Evolutionary conservation across 345 rosid genomes (phyloP), one percentile per base, ranked within the genome.

Genomic region (Rubroshorea leprosula): DNA sequence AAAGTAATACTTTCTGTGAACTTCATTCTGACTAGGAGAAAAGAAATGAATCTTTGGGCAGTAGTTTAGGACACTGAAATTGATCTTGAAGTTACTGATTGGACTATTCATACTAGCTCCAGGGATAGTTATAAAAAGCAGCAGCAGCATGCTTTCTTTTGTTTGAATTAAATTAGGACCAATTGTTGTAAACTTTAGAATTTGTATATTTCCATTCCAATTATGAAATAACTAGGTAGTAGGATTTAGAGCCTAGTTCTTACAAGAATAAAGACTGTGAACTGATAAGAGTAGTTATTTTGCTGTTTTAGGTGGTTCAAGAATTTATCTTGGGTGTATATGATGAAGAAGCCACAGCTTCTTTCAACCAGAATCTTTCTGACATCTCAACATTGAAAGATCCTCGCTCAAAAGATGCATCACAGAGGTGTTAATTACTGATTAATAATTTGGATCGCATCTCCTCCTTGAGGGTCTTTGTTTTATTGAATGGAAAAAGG

Each of bases 401-500:
- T 75, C 95, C 90, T 68, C 89, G 82, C 14, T 76, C 89, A 15
- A 77, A 78, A 76, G 87, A 79, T 83, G 89, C 95, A 72, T 82
- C 89, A 18, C 96, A 85, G 72, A 85, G 94, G 94, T 50, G 24
- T 55, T 62, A 10, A 20, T 6, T 15, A 27, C 35, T 39, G 20
- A 16, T 27, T 50, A 39, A 57, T 22, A 56, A 4, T 49, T 63
- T 31, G 26, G 10, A 16, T 24, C 22, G 35, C 24, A 39, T 49
- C 10, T 27, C 15, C 18, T 25, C 5, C 7, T 31, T 62, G 44
- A 26, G 15, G 14, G 6, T 6, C 22, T 24, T 5, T 44, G 12
- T 24, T 4, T 18, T 1, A 15, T 51, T 25, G 44, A 44, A 52
- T 35, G 46, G 27, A 46, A 22, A 4, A 23, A n/a, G 13, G 18